Evolutionary conservation across 306 rosid species (phyloP), one percentile per base, ranked within the genome.

Genomic region (Trifolium subterraneum): DNA sequence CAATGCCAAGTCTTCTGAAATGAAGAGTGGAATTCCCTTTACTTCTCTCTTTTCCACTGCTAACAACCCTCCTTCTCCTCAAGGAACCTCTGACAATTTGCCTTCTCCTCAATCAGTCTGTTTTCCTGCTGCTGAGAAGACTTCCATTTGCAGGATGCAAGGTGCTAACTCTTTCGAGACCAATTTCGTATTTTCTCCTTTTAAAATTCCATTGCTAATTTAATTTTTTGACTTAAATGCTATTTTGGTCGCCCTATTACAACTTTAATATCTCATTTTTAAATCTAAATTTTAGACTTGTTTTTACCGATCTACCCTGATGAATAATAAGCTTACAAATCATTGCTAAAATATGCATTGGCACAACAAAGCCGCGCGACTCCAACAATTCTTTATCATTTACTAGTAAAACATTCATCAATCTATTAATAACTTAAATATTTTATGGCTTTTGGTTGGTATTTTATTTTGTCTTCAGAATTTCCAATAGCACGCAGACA

Each of bases 401-500:
- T 74, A 75, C 36, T 42, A 23, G 2, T 27, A 27, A 27, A 27
- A n/a, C 3, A 16, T 29, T 25, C 36, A 73, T 44, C 35, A 33
- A 27, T 68, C 29, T 52, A 44, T 45, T 51, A 20, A 64, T 20
- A 19, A 23, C 25, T 27, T 15, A 44, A 20, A 72, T 71, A 18
- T 79, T 41, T 15, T 70, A 14, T 68, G 70, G 35, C n/a, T 62
- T 78, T 78, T 73, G 55, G 20, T 59, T 70, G 45, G n/a, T 41
- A 56, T 75, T 66, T n/a, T n/a, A n/a, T n/a, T n/a, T n/a, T 71
- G 2, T 77, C 42, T 59, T 73, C 87, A 90, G 96, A 88, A 74
- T 84, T 90, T 72, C 96, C 96, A 27, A n/a, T 90, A 33, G 88
- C 93, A 20, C 88, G 96, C 70, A 86, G 93, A 66, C 91, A 88